Base-by-base conservation (phyloP, 495 filamentous ascomycete genomes). In the Tuber aestivum region DNA sequence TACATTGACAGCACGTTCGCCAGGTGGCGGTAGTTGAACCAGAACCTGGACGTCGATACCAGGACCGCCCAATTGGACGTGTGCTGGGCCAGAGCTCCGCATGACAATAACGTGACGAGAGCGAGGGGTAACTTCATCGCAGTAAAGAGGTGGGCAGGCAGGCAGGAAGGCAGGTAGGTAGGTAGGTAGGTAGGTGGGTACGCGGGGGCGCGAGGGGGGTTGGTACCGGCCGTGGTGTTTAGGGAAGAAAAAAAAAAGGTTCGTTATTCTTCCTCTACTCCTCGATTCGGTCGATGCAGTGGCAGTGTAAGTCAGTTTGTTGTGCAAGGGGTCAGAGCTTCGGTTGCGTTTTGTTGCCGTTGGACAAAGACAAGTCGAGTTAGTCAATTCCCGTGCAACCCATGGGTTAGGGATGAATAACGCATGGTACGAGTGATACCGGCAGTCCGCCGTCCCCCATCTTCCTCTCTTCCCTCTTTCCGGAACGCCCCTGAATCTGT, bases 21-120 rank as follows among this genome's bases (percentile, higher is more conserved):
- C 50, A 99, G 90, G 83, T 99, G 95, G 65, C 95, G 92, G 86
- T 99, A 99, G 86, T 99, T 99, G 89, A 99, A 99, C 95, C 95
- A 99, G 87, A 99, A 99, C 74, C 95, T 92, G 12, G 96, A 98
- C n/a, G 95, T 99, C 69, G 92, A 94, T 48, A 99, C 95, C 12
- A 99, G 90, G 70, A 99, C 95, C 4, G 95, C 95, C 96, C 96
- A 99, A 84, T 99, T 99, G 78, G 92, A 97, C 1, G 96, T 98
- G 85, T 99, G 95, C 76, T 95, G 92, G 75, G 91, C 90, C 41
- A 85, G 81, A 48, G 87, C 86, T 65, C 56, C 56, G 70, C 86
- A 77, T 69, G 84, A 80, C 72, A 88, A 80, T 77, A 90, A 81
- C 76, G 85, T 74, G 70, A 88, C 74, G 32, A 87, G 83, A 74